Base-by-base conservation (phyloP, 1,284 basidiomycete genomes). In the Pascua guehoae region DNA sequence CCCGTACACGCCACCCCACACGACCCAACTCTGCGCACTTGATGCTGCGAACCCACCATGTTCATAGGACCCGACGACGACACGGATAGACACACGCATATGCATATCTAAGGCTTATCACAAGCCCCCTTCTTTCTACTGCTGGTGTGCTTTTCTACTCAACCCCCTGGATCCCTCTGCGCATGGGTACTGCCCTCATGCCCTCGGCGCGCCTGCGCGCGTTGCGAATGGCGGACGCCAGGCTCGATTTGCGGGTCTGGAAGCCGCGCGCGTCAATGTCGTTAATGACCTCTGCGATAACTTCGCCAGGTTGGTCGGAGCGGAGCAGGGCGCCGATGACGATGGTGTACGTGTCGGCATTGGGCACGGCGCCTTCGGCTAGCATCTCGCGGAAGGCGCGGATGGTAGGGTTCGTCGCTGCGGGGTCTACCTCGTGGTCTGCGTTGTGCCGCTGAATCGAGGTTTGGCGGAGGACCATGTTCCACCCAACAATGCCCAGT, bases 341-440 rank as follows among this genome's bases (percentile, higher is more conserved):
- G 64, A 91, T 79, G 74, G 85, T 85, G 84, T 87, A 92, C 50
- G 88, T 88, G 70, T 86, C 84, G 58, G 82, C 78, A 54, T 79
- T 81, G 55, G 85, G 78, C 53, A 78, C 72, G 55, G 86, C 70
- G 47, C 76, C 80, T 55, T 77, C 73, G 60, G 74, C 70, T 56
- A 76, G 70, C 88, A 91, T 89, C 61, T 85, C 82, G 54, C 79
- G 79, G 73, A 88, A 87, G 67, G 87, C 84, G 47, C 67, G 70
- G 58, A 88, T 73, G 15, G 84, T 88, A 12, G 36, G 16, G 47
- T 39, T 17, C 2, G 15, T 15, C 14, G 39, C 24, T 14, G 8
- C n/a, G 3, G 36, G 37, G 36, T 48, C 37, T 62, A 81, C 77
- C 56, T 80, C 69, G 42, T 85, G 66, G 15, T 84, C 84, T 18